Base-by-base conservation (phyloP, 1,284 basidiomycete genomes). In the Microbotryomycetes sp. region DNA sequence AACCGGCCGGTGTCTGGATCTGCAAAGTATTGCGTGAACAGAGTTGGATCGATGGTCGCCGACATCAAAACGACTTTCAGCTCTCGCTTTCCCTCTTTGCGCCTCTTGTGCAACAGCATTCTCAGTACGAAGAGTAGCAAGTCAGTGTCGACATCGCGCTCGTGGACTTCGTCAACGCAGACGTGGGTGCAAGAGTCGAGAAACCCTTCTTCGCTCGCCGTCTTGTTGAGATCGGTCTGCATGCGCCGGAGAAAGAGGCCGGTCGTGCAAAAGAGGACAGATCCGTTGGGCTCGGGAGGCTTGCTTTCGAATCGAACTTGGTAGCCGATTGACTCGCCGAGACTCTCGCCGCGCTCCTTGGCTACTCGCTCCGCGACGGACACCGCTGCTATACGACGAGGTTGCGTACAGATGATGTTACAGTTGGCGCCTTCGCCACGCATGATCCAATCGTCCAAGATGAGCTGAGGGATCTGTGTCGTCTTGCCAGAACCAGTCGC, bases 401-500 rank as follows among this genome's bases (percentile, higher is more conserved):
- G 93, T 73, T 97, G 93, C 0, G 93, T 97, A 73, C 91, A 96
- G 52, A 97, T 79, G 68, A 97, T 84, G 75, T 97, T 96, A 78
- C 92, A 97, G 54, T 80, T 78, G 1, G 89, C 85, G 16, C 93
- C 93, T 62, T 89, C 80, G 28, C 85, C 88, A 31, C 81, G 79
- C 29, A 86, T 80, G 68, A 92, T 93, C 72, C 81, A 87, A 54
- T 89, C 82, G 72, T 97, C 92, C 53, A 97, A 82, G 64, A 97
- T 84, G 53, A 97, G 80, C 76, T 97, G 93, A 2, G 93, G 93
- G 45, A 97, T 84, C 74, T 97, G 93, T 0, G 93, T 97, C 7
- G 92, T 96, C 78, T 97, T 97, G 9, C 93, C 93, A 0, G 91
- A 96, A 48, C 93, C 92, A 1, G 93, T 97, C 2, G 91, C 86